phyloP scores from a whole-genome alignment of 768 basidiomycete species.

The Leucogyrophana mollusca region DNA sequence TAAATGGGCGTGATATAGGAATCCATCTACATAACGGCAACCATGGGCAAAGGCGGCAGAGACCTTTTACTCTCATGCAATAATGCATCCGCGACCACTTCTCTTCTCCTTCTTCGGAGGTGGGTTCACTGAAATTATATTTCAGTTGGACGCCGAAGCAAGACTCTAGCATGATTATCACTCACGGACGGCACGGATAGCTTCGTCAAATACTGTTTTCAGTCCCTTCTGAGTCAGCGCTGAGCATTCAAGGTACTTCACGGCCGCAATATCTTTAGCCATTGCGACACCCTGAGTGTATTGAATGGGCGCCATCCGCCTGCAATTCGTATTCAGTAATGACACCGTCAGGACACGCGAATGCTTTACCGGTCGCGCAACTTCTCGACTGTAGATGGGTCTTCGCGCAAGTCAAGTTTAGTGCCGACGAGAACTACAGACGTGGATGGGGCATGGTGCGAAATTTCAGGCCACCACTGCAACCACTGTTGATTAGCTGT shows the following conservation, averaged over 20 bases:
- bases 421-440: constrained; percentile 95
- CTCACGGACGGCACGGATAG: constrained; percentile 94
- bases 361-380: constrained; percentile 77
- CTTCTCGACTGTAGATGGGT: constrained; percentile 89
- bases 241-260: constrained; percentile 95
- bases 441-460: constrained; percentile 94
- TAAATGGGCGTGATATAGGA: constrained; percentile 63
- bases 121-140: constrained; percentile 62
- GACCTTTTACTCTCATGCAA: constrained; percentile 53
- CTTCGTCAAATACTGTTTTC: constrained; percentile 99
- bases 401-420: constrained; percentile 96
- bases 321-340: constrained; percentile 26
- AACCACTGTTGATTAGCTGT: constrained; percentile 2
- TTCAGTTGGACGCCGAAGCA: no score
- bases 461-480: constrained; percentile 96
- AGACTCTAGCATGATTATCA: constrained; percentile 20
- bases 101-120: constrained; percentile 57
- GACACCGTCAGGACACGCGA: constrained; percentile 3
- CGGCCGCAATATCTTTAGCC: constrained; percentile 91
- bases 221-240: constrained; percentile 97
- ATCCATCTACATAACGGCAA: constrained; percentile 28
- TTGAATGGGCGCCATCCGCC: constrained; percentile 92
- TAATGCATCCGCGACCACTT: constrained; percentile 55
- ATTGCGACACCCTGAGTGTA: constrained; percentile 90
- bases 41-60: constrained; percentile 19